Evolutionary conservation across 2,329 filamentous ascomycete genomes (phyloP).

Genomic region (Ustulina deusta): DNA sequence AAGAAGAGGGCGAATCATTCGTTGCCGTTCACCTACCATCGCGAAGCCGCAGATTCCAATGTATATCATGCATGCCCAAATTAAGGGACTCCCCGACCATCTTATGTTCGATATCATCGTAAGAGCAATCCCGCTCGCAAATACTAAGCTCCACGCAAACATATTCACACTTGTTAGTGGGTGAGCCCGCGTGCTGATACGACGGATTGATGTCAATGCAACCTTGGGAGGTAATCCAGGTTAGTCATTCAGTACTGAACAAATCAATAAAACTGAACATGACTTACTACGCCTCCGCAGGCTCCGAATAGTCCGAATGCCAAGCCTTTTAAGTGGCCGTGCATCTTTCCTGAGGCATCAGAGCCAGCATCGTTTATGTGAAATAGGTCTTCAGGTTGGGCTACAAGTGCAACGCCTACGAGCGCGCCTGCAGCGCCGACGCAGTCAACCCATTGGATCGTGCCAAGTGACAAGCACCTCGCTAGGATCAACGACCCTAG

Average conservation of each 20-base stretch:
- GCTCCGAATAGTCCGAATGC: neutral
- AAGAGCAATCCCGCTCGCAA: conserved; percentile 1
- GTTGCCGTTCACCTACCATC: neutral
- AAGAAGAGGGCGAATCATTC: too few relatives aligned
- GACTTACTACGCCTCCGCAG: conserved; percentile 4
- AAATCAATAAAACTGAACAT: neutral
- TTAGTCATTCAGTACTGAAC: neutral
- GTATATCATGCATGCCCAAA: conserved; percentile 2
- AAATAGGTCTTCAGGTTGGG: conserved; percentile 1
- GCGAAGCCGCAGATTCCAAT: conserved; percentile 1
- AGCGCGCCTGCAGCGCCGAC: neutral
- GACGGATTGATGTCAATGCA: conserved; percentile 7
- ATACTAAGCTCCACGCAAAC: conserved; percentile 5
- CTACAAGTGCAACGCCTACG: neutral
- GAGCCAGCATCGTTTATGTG: neutral
- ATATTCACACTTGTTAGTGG: conserved; percentile 5
- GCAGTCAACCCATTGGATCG: conserved; percentile 4
- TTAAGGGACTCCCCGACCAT: neutral
- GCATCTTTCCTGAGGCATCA: neutral
- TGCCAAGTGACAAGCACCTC: conserved; percentile 3
- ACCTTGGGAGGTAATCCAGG: neutral
- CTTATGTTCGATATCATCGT: neutral
- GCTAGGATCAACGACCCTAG: neutral
- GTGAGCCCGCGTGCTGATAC: conserved; percentile 1
- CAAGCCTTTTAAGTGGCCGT: neutral